Evolutionary conservation across 2,329 filamentous ascomycete species (phyloP).

Genomic region (Colletotrichum camelliae): DNA sequence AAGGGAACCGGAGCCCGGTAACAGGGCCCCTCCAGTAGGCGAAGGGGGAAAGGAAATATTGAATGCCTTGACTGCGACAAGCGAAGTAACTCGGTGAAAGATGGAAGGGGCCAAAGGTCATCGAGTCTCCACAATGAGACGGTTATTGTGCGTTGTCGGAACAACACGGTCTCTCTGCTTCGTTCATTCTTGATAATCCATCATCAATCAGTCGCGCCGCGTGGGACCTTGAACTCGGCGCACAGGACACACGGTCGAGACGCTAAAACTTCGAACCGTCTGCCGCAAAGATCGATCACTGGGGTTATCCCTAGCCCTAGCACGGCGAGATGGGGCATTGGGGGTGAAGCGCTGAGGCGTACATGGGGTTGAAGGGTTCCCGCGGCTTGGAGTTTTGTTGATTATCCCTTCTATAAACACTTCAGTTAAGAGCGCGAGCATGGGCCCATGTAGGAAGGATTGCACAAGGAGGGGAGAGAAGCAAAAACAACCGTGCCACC

Average conservation of each 20-base stretch:
- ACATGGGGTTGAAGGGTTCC: conserved; percentile 1
- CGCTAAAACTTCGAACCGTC: conserved; percentile 12
- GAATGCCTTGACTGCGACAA: not conserved
- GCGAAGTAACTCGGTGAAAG: not conserved
- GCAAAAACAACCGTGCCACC: conserved; percentile 12
- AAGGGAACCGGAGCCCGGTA: conserved; percentile 11
- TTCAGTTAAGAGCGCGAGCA: not conserved
- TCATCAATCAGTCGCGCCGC: not conserved
- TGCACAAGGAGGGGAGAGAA: not conserved
- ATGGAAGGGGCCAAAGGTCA: not conserved
- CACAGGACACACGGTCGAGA: not conserved
- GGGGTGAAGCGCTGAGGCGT: not conserved
- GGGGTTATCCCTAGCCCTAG: not conserved
- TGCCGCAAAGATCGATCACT: conserved; percentile 13
- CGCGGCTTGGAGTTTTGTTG: not conserved
- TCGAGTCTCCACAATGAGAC: not conserved
- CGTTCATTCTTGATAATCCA: not conserved
- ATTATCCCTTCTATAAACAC: not conserved
- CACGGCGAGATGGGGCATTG: not conserved
- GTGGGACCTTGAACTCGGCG: not conserved
- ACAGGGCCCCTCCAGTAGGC: not conserved
- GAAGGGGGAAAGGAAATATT: not conserved
- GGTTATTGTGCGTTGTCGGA: not conserved
- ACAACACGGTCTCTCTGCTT: not conserved
- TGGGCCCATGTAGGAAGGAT: not conserved